These are phyloP conservation scores for Phaseolus coccineus DNA, from an alignment of 331 rosid genomes.

Conservation along the genomic window DNA sequence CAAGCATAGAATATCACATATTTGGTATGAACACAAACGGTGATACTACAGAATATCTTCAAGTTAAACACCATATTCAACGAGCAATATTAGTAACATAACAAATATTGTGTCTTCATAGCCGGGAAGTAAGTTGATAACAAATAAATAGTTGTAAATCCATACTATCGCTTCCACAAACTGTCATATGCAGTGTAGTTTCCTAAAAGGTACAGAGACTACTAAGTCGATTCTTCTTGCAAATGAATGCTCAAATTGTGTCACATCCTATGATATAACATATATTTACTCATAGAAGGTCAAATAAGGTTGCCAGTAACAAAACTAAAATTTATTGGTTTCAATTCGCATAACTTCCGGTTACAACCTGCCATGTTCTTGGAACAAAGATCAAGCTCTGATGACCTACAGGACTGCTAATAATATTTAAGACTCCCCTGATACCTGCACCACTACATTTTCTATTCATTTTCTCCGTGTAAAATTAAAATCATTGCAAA, in stretches of 20 bases:
- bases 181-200: conserved; percentile 27
- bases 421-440: not conserved
- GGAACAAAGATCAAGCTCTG: not conserved
- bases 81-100: not conserved
- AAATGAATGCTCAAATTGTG: not conserved
- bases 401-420: not conserved
- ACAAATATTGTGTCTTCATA: not conserved
- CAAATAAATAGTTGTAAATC: not conserved
- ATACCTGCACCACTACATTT: not conserved
- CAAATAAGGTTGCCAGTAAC: not conserved
- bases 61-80: conserved; percentile 10
- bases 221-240: not conserved
- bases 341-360: not conserved
- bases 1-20: conserved; percentile 9
- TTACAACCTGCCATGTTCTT: not conserved
- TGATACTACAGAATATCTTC: not conserved
- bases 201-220: not conserved
- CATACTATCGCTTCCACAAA: not conserved
- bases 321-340: not conserved
- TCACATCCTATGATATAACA: not conserved
- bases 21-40: not conserved
- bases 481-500: too few species aligned
- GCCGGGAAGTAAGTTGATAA: not conserved
- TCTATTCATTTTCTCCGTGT: not conserved
- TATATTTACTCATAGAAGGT: conserved; percentile 21